These are phyloP conservation scores for Phanerochaete sordida DNA, from an alignment of 768 basidiomycete genomes.

Conservation along the genomic window DNA sequence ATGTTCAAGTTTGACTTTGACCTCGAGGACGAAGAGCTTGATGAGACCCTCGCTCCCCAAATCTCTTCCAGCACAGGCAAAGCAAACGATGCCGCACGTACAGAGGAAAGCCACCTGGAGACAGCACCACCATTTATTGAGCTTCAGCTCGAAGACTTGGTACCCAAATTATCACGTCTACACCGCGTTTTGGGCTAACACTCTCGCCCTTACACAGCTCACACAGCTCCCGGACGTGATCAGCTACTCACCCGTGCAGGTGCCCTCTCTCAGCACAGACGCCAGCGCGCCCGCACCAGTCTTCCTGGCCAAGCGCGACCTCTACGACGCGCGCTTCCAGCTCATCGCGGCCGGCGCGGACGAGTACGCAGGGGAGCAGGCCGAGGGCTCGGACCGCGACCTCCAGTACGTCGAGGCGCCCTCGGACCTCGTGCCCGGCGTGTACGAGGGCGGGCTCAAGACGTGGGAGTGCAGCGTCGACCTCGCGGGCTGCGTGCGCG, in stretches of 20 bases:
- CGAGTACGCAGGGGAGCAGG: slow-evolving; percentile 4
- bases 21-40: slow-evolving; percentile 42
- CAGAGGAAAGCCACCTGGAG: background rate
- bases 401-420: slow-evolving; percentile 74
- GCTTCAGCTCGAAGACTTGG: background rate
- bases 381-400: slow-evolving; percentile 24
- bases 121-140: background rate
- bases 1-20: slow-evolving; percentile 78
- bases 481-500: slow-evolving; percentile 60
- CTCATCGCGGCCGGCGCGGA: slow-evolving; percentile 58
- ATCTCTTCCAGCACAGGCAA: background rate
- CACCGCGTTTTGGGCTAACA: slow-evolving; percentile 33
- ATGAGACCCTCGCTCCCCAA: slow-evolving; percentile 11
- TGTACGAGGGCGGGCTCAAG: slow-evolving; percentile 96
- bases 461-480: slow-evolving; percentile 98
- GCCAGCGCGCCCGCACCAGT: slow-evolving; percentile 10
- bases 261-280: slow-evolving; percentile 38
- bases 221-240: slow-evolving; percentile 58
- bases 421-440: slow-evolving; percentile 86
- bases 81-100: background rate
- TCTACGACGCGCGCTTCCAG: slow-evolving; percentile 97
- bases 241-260: slow-evolving; percentile 72
- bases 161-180: background rate
- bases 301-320: slow-evolving; percentile 70
- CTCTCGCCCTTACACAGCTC: background rate